Evolutionary conservation across 768 basidiomycete species (phyloP).

Genomic region (Boletus rubropictus): DNA sequence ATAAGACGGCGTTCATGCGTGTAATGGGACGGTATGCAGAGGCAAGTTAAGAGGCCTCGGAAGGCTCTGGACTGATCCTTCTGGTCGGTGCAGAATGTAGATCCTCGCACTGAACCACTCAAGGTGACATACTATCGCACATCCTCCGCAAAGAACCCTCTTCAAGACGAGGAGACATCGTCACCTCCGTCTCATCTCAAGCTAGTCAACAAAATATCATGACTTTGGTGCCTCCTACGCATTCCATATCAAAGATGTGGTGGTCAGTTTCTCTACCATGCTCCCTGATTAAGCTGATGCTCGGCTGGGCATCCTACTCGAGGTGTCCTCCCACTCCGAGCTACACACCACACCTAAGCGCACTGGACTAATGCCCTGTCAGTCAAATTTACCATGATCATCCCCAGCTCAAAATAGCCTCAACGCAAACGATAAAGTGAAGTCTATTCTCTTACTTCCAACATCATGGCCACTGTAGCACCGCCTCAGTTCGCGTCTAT

Average conservation of each 20-base stretch:
- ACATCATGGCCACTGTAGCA: constrained; percentile 11
- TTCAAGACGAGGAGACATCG: neutral
- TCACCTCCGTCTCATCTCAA: neutral
- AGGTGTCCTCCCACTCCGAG: constrained; percentile 3
- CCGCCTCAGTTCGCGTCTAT: constrained; percentile 40
- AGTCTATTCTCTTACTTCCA: constrained; percentile 10
- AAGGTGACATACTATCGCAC: neutral
- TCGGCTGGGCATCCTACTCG: constrained; percentile 5
- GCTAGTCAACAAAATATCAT: neutral
- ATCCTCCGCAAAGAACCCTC: neutral
- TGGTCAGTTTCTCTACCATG: neutral
- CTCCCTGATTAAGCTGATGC: constrained; percentile 1
- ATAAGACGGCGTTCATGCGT: constrained; percentile 19
- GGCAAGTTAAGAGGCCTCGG: neutral
- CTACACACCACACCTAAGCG: constrained; percentile 7
- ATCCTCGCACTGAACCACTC: neutral
- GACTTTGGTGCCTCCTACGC: neutral
- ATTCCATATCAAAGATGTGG: constrained; percentile 1
- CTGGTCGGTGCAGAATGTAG: neutral
- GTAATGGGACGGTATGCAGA: neutral
- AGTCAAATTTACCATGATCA: neutral
- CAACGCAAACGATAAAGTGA: neutral
- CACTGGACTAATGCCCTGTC: neutral
- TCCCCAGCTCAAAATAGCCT: constrained; percentile 1
- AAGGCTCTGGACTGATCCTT: neutral